These are phyloP conservation scores for Didymella segeticola DNA, from an alignment of 2,329 filamentous ascomycete species.

Conservation along the genomic window DNA sequence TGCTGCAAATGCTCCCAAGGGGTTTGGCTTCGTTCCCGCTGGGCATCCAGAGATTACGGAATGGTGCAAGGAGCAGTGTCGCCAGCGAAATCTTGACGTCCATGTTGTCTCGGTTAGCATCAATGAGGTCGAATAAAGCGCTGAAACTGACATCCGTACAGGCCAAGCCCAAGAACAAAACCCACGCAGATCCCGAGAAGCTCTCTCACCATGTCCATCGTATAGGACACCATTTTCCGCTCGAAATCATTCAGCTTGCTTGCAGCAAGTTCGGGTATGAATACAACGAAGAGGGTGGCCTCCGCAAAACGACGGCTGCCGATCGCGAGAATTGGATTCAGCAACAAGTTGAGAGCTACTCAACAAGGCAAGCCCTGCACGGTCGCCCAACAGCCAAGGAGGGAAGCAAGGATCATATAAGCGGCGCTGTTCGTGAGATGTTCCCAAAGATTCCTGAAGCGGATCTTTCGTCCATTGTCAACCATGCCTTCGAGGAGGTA, in stretches of 20 bases:
- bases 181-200: slow-evolving; percentile 57
- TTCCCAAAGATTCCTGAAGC: slow-evolving; percentile 68
- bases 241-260: slow-evolving; percentile 63
- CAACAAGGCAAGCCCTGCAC: slow-evolving; percentile 32
- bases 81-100: slow-evolving; percentile 60
- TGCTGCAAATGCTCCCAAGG: slow-evolving; percentile 60
- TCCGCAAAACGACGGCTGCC: slow-evolving; percentile 28
- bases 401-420: slow-evolving; percentile 63
- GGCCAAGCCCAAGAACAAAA: slow-evolving; percentile 56
- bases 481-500: slow-evolving; percentile 67
- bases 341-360: slow-evolving; percentile 45
- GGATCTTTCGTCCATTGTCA: slow-evolving; percentile 64
- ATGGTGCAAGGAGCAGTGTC: slow-evolving; percentile 64
- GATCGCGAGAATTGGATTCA: slow-evolving; percentile 41
- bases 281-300: slow-evolving; percentile 29
- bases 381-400: slow-evolving; percentile 39
- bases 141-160: slow-evolving; percentile 25
- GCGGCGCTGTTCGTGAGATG: slow-evolving; percentile 65
- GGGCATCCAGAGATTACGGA: slow-evolving; percentile 66
- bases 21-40: slow-evolving; percentile 67
- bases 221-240: slow-evolving; percentile 69
- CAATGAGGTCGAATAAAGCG: neutral
- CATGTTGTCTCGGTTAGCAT: slow-evolving; percentile 66
- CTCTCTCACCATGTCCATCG: slow-evolving; percentile 67
- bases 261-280: slow-evolving; percentile 57